Evolutionary conservation across 345 rosid species (phyloP).

Genomic region (Salix brachista): DNA sequence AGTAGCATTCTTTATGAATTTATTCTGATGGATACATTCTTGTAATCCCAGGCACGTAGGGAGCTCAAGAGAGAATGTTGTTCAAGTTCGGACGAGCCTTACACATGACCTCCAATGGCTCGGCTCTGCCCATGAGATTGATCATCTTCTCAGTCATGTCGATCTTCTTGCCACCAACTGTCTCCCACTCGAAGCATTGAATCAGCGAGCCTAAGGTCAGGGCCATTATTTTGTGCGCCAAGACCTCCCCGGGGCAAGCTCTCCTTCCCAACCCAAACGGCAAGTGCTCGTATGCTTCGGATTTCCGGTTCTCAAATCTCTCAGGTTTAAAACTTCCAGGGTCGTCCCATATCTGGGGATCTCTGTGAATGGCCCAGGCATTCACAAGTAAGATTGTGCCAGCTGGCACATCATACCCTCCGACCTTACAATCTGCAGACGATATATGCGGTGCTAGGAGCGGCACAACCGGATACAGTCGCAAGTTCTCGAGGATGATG

Average conservation of each 20-base stretch:
- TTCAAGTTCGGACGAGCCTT: background rate
- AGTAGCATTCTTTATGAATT: too few relatives aligned
- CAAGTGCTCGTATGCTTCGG: background rate
- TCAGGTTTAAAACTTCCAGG: constrained; percentile 8
- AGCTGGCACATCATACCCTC: constrained; percentile 7
- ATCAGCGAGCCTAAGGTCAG: constrained; percentile 21
- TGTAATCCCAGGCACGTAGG: too few relatives aligned
- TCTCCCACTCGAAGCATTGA: constrained; percentile 31
- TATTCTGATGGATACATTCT: too few relatives aligned
- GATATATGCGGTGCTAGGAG: constrained; percentile 14
- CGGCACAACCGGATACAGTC: constrained; percentile 11
- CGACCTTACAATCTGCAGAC: constrained; percentile 8
- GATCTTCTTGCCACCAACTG: constrained; percentile 2
- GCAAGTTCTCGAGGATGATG: constrained; percentile 5
- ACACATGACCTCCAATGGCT: constrained; percentile 11
- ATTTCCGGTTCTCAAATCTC: background rate
- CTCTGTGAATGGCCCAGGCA: constrained; percentile 21
- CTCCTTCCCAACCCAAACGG: constrained; percentile 35
- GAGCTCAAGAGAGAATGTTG: background rate
- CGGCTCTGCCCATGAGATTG: background rate
- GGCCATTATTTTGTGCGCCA: constrained; percentile 20
- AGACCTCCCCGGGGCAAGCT: constrained; percentile 18
- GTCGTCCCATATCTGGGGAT: constrained; percentile 17
- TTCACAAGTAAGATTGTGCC: constrained; percentile 9
- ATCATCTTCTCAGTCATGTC: constrained; percentile 22